Conservation (phyloP, 768 basidiomycete genomes). For the Neoboletus brunneissimus region DNA sequence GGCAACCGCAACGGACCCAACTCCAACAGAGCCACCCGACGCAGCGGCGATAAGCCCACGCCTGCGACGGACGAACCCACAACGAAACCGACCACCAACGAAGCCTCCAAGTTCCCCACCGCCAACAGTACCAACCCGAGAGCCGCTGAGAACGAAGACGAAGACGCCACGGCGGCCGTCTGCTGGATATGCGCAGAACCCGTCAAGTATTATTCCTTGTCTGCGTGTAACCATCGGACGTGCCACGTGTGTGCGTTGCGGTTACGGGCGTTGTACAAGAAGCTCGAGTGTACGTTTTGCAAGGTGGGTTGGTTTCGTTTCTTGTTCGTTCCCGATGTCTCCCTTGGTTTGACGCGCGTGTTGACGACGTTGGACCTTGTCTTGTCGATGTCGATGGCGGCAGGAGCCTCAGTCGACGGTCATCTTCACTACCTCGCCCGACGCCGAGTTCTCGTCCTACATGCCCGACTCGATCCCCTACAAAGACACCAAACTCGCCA, state of each 20-base stretch:
- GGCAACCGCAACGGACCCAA: not conserved
- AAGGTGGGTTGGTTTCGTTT: slow-evolving; percentile 54
- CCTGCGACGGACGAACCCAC: not conserved
- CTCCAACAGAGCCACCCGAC: slow-evolving; percentile 7
- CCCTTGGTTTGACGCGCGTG: not conserved
- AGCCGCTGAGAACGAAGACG: slow-evolving; percentile 28
- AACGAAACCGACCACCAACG: not conserved
- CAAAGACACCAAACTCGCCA: slow-evolving; percentile 70
- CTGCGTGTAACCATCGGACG: slow-evolving; percentile 90
- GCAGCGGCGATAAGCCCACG: not conserved
- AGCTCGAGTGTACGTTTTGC: slow-evolving; percentile 91
- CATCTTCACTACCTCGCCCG: slow-evolving; percentile 71
- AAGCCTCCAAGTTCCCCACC: not conserved
- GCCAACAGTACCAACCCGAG: not conserved
- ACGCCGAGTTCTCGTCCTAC: slow-evolving; percentile 59
- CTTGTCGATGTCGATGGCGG: not conserved
- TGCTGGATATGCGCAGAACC: slow-evolving; percentile 97
- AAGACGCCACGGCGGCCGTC: slow-evolving; percentile 34
- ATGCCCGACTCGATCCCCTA: slow-evolving; percentile 51
- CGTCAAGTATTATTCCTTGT: slow-evolving; percentile 84
- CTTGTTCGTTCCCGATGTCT: not conserved
- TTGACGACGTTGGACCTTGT: not conserved
- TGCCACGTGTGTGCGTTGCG: slow-evolving; percentile 93
- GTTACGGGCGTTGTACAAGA: slow-evolving; percentile 90
- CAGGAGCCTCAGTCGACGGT: slow-evolving; percentile 72